Base-by-base conservation (phyloP, 177 flowering plant species). In the Vitis hybrid region DNA sequence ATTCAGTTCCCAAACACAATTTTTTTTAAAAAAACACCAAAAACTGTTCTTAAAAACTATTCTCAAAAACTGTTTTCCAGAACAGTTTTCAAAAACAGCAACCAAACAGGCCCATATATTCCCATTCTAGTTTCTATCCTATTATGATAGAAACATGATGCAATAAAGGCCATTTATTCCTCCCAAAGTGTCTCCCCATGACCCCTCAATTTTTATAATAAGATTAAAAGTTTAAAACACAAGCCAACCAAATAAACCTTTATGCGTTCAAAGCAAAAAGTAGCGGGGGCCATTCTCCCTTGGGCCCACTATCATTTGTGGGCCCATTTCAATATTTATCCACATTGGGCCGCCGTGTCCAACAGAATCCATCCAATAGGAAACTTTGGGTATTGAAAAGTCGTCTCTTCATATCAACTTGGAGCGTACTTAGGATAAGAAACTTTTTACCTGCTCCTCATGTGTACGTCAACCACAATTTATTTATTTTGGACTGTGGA, bases 251-350 rank as follows among this genome's bases (percentile, higher is more conserved):
- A 52, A 54, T 0, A 17, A 17, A 52, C 30, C 66, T 70, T 70
- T 70, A 62, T 17, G 72, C 51, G 60, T 60, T 13, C 50, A 61
- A 70, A 30, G 21, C 8, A 55, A 70, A 54, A 54, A 55, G 13
- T 62, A 14, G 30, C 23, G 57, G 64, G 50, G 15, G 65, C 71
- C 60, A 21, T n/a, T 49, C 30, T 17, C 18, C 32, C 50, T 10
- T 67, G 76, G 72, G 40, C 55, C 66, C 68, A 52, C 74, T n/a
- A 66, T 52, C 17, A 48, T 54, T 8, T n/a, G 74, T 71, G 69
- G 74, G 58, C 54, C 56, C 17, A 45, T 2, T 30, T 68, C 61
- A 56, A 30, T 45, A 51, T 68, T 62, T 68, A 73, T 73, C 76
- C 76, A 62, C 7, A 54, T 32, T 23, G 48, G 17, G 58, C 17